phyloP scores from a whole-genome alignment of 352 stramenopile species.

The Phytophthora sp. region DNA sequence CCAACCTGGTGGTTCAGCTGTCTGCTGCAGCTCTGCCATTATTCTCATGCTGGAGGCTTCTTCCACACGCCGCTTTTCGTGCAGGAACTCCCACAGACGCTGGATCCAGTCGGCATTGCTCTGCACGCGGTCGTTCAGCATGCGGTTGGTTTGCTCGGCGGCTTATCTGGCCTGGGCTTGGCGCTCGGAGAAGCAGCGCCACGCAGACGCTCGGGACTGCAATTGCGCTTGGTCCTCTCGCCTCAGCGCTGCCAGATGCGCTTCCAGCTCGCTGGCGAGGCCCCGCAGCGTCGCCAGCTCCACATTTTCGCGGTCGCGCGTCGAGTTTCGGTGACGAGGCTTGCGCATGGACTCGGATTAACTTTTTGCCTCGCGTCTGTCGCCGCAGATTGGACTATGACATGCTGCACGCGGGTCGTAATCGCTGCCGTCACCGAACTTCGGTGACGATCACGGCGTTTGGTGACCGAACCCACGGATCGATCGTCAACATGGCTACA shows the following conservation, averaged over 20 bases:
- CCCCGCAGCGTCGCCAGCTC: slow-evolving; percentile 21
- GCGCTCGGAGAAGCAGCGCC: slow-evolving; percentile 20
- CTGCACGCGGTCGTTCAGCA: slow-evolving; percentile 6
- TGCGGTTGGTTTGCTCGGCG: slow-evolving; percentile 8
- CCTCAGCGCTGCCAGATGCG: not conserved
- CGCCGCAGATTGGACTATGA: too few relatives aligned
- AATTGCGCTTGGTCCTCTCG: not conserved
- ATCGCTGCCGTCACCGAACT: too few relatives aligned
- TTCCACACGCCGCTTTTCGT: slow-evolving; percentile 1
- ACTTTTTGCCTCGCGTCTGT: too few relatives aligned
- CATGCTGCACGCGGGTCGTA: too few relatives aligned
- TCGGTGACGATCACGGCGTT: too few relatives aligned
- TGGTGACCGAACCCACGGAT: too few relatives aligned
- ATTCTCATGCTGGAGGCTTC: not conserved
- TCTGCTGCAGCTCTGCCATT: slow-evolving; percentile 9
- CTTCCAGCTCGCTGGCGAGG: slow-evolving; percentile 23
- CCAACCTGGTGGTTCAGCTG: slow-evolving; percentile 2
- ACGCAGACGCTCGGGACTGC: slow-evolving; percentile 2
- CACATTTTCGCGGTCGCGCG: slow-evolving; percentile 30
- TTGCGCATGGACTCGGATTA: too few relatives aligned
- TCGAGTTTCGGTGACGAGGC: slow-evolving; percentile 30
- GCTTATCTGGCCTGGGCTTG: slow-evolving; percentile 7
- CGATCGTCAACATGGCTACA: too few relatives aligned
- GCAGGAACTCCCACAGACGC: slow-evolving; percentile 32
- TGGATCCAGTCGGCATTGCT: slow-evolving; percentile 41